Percentiles rank a stretch among this genome's conserved stretches.
phyloP scores from a whole-genome alignment of 495 filamentous ascomycete genomes.

The Hyaloscypha hepaticicola region DNA sequence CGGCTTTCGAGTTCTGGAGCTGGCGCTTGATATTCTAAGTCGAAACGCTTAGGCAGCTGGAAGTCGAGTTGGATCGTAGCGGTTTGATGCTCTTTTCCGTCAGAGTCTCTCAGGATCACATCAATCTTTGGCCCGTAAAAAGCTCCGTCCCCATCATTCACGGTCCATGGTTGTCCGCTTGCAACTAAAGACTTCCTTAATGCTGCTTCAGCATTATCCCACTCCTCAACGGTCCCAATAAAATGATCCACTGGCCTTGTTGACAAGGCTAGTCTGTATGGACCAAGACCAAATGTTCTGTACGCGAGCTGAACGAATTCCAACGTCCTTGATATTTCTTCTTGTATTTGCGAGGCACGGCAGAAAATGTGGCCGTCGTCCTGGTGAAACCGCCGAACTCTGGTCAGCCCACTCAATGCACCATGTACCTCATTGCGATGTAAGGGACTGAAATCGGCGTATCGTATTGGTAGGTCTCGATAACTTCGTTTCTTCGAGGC shows the following conservation, averaged over 20 bases:
- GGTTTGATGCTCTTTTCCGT: slow-evolving; percentile 88
- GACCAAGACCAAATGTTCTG: slow-evolving; percentile 67
- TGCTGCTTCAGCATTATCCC: slow-evolving; percentile 76
- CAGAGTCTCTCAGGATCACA: slow-evolving; percentile 75
- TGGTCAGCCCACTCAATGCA: slow-evolving; percentile 79
- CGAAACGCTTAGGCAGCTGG: slow-evolving; percentile 84
- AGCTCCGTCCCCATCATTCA: slow-evolving; percentile 83
- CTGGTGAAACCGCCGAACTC: slow-evolving; percentile 91
- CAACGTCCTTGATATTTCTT: slow-evolving; percentile 76
- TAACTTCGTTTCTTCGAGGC: slow-evolving; percentile 68
- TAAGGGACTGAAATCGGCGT: slow-evolving; percentile 88
- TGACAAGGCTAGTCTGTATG: slow-evolving; percentile 75
- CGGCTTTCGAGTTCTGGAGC: slow-evolving; percentile 65
- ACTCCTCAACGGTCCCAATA: slow-evolving; percentile 77
- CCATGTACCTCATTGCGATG: slow-evolving; percentile 91
- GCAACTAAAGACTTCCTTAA: slow-evolving; percentile 66
- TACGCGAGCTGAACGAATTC: slow-evolving; percentile 81
- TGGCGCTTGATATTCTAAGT: slow-evolving; percentile 73
- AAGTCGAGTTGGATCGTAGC: slow-evolving; percentile 94
- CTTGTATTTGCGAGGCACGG: slow-evolving; percentile 74
- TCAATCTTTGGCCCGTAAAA: slow-evolving; percentile 98
- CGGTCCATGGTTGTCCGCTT: slow-evolving; percentile 63
- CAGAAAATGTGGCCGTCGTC: slow-evolving; percentile 97
- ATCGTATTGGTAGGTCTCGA: slow-evolving; percentile 82
- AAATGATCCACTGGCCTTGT: slow-evolving; percentile 74